Percentiles rank a stretch among this genome's conserved stretches.
These are phyloP conservation scores for Beverwykella pulmonaria DNA, from an alignment of 495 filamentous ascomycete genomes.

Conservation along the genomic window DNA sequence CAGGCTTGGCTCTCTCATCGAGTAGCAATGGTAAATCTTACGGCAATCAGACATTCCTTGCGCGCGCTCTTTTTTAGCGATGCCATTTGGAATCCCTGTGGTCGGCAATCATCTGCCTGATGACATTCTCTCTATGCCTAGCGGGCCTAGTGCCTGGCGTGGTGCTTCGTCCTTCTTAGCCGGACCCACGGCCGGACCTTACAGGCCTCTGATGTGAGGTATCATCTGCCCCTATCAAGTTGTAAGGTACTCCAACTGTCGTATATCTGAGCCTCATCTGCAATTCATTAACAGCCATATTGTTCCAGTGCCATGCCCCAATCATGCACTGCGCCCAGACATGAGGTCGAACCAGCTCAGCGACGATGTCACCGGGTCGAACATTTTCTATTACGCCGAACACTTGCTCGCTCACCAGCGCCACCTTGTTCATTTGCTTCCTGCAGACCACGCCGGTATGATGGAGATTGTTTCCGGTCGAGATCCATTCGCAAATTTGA, in stretches of 20 bases:
- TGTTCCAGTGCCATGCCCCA: neutral
- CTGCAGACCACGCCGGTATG: constrained; percentile 13
- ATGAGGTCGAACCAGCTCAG: neutral
- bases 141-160: neutral
- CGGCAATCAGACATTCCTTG: neutral
- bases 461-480: constrained; percentile 8
- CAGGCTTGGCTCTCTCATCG: too few species aligned
- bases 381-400: neutral
- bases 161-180: constrained; percentile 1
- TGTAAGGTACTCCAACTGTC: neutral
- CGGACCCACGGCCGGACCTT: neutral
- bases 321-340: constrained; percentile 1
- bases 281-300: constrained; percentile 3
- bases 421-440: constrained; percentile 4
- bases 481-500: constrained; percentile 11
- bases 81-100: neutral
- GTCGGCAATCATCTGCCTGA: neutral
- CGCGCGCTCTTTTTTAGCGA: neutral
- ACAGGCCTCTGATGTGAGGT: neutral
- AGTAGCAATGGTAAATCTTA: neutral
- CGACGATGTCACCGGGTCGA: constrained; percentile 6
- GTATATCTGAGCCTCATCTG: constrained; percentile 6
- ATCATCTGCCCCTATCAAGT: neutral
- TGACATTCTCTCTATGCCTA: neutral
- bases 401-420: neutral